phyloP scores from a whole-genome alignment of 345 rosid species.

The Populus alba region DNA sequence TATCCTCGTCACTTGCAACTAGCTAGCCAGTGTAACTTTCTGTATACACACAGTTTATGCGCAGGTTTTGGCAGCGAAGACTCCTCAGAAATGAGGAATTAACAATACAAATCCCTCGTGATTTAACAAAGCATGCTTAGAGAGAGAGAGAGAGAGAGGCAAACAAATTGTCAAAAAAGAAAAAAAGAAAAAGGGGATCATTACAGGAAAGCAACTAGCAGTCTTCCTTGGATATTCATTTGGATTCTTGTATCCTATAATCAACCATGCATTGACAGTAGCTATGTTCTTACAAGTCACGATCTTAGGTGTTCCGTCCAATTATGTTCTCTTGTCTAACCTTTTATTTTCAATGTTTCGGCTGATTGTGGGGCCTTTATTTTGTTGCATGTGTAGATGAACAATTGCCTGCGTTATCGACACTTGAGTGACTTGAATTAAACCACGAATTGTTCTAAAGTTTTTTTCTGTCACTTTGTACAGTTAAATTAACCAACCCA shows the following conservation, averaged over 20 bases:
- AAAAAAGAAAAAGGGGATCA: neutral
- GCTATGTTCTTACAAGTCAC: neutral
- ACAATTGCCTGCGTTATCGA: neutral
- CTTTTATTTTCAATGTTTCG: neutral
- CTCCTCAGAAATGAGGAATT: neutral
- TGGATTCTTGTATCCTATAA: neutral
- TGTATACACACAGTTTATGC: neutral
- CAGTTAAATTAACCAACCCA: neutral
- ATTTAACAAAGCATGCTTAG: neutral
- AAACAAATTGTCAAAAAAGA: neutral
- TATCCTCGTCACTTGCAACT: neutral
- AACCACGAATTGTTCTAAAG: too few species aligned
- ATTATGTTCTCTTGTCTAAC: conserved; percentile 14
- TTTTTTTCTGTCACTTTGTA: too few species aligned
- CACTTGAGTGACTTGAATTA: neutral
- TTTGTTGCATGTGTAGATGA: conserved; percentile 19
- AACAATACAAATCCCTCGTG: neutral
- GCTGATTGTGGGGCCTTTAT: conserved; percentile 20
- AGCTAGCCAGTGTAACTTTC: neutral
- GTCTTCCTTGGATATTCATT: neutral
- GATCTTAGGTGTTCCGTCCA: conserved; percentile 13
- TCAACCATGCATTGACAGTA: neutral
- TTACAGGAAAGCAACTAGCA: neutral
- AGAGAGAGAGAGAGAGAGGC: neutral
- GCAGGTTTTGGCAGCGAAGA: neutral